A percentile compares a stretch with the other conserved stretches of the same genome.
These are phyloP conservation scores for Iberis pinnata DNA, from an alignment of 345 rosid species.

Conservation along the genomic window DNA sequence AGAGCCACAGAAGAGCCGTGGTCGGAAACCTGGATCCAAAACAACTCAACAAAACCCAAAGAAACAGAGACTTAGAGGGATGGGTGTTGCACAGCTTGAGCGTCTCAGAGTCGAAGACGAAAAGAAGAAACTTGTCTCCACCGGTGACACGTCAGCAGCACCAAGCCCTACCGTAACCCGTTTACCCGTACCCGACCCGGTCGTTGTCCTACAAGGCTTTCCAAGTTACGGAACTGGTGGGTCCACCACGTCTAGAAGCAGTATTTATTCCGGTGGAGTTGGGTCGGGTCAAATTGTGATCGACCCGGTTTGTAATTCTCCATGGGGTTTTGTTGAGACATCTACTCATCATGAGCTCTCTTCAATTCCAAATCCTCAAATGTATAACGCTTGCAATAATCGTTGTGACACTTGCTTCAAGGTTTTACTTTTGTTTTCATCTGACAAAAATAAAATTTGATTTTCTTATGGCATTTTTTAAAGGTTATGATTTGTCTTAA, in stretches of 20 bases:
- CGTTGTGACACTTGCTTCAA: conserved; percentile 45
- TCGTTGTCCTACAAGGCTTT: conserved; percentile 26
- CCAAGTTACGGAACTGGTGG: conserved; percentile 24
- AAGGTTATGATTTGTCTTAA: not conserved
- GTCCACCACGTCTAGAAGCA: conserved; percentile 18
- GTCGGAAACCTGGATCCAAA: conserved; percentile 29
- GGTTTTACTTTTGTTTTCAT: conserved; percentile 35
- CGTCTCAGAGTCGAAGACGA: conserved; percentile 36
- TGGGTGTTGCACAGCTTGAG: conserved; percentile 82
- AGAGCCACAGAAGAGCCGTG: conserved; percentile 24
- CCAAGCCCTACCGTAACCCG: conserved; percentile 9
- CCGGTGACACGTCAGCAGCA: not conserved
- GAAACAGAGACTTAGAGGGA: conserved; percentile 55
- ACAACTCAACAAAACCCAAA: conserved; percentile 32
- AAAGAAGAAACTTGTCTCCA: conserved; percentile 22
- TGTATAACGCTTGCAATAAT: conserved; percentile 19
- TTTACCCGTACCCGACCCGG: conserved; percentile 25
- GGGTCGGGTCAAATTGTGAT: conserved; percentile 37
- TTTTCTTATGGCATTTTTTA: not conserved
- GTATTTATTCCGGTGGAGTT: conserved; percentile 21
- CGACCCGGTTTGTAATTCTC: conserved; percentile 25
- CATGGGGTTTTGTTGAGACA: conserved; percentile 34
- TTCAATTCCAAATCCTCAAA: conserved; percentile 69
- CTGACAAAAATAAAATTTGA: not conserved
- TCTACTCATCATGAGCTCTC: conserved; percentile 55